phyloP scores from a whole-genome alignment of 805 yeast genomes.

The Candida hispaniensis region DNA sequence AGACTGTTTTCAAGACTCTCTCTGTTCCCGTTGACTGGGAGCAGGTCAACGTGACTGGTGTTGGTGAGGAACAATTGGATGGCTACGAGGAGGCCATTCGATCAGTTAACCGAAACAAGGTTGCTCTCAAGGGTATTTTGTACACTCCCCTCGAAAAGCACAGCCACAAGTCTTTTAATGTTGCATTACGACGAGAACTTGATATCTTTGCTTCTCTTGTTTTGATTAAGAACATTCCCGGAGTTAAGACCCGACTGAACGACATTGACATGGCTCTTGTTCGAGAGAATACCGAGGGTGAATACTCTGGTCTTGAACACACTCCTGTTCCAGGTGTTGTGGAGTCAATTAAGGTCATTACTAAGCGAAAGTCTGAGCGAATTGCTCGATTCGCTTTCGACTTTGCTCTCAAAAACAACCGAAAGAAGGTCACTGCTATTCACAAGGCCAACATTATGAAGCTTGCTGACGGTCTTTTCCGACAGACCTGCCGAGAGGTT shows the following conservation, averaged over 20 bases:
- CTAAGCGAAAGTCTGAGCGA: constrained; percentile 90
- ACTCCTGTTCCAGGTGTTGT: constrained; percentile 96
- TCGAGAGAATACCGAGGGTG: constrained; percentile 99
- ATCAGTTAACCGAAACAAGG: constrained; percentile 89
- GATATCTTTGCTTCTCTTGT: constrained; percentile 93
- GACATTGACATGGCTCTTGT: constrained; percentile 88
- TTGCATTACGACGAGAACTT: constrained; percentile 90
- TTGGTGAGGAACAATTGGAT: constrained; percentile 27
- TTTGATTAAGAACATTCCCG: constrained; percentile 87
- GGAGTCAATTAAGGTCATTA: constrained; percentile 90
- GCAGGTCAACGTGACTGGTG: constrained; percentile 49
- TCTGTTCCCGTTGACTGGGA: constrained; percentile 93
- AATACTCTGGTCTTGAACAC: constrained; percentile 97
- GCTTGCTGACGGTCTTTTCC: constrained; percentile 95
- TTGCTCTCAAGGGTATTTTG: constrained; percentile 93
- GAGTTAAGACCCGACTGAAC: constrained; percentile 80
- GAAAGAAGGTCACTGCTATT: constrained; percentile 88
- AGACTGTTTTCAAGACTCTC: constrained; percentile 76
- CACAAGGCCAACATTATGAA: constrained; percentile 99
- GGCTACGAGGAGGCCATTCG: constrained; percentile 70
- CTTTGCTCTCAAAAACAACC: constrained; percentile 83
- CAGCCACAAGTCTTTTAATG: constrained; percentile 78
- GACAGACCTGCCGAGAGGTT: constrained; percentile 81
- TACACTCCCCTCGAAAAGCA: constrained; percentile 78
- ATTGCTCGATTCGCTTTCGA: constrained; percentile 96